These are phyloP conservation scores for Lepraria neglecta DNA, from an alignment of 495 filamentous ascomycete genomes.

Conservation along the genomic window DNA sequence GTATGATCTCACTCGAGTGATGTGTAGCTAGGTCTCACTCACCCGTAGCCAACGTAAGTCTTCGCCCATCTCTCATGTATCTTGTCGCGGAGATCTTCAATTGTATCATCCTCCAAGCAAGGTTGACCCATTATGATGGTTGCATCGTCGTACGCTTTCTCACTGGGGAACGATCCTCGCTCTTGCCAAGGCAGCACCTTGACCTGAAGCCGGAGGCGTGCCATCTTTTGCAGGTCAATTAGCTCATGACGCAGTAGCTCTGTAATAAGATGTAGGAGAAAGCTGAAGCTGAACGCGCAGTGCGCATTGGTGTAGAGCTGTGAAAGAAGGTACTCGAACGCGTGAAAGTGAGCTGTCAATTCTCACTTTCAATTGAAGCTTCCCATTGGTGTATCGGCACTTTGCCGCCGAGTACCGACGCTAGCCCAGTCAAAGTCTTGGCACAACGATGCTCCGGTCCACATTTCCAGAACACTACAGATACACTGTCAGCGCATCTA, in stretches of 20 bases:
- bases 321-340: neutral
- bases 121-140: conserved; percentile 18
- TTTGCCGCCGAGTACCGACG: neutral
- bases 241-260: conserved; percentile 8
- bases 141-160: conserved; percentile 12
- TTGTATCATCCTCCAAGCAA: conserved; percentile 17
- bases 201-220: conserved; percentile 24
- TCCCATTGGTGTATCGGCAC: conserved; percentile 9
- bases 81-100: conserved; percentile 20
- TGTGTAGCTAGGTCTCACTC: neutral
- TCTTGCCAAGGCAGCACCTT: conserved; percentile 19
- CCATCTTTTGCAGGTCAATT: conserved; percentile 5
- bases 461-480: too few relatives aligned
- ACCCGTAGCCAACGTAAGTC: conserved; percentile 18
- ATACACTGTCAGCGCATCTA: too few relatives aligned
- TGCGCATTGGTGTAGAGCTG: neutral
- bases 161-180: conserved; percentile 1
- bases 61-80: conserved; percentile 17
- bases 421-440: neutral
- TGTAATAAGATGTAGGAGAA: neutral
- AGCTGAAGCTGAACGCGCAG: too few relatives aligned
- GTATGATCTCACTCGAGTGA: neutral
- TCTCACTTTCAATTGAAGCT: conserved; percentile 11
- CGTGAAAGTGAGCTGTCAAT: conserved; percentile 5
- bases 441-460: neutral